Evolutionary conservation across 2,329 filamentous ascomycete species (phyloP).

Genomic region (Venturia oleaginea): DNA sequence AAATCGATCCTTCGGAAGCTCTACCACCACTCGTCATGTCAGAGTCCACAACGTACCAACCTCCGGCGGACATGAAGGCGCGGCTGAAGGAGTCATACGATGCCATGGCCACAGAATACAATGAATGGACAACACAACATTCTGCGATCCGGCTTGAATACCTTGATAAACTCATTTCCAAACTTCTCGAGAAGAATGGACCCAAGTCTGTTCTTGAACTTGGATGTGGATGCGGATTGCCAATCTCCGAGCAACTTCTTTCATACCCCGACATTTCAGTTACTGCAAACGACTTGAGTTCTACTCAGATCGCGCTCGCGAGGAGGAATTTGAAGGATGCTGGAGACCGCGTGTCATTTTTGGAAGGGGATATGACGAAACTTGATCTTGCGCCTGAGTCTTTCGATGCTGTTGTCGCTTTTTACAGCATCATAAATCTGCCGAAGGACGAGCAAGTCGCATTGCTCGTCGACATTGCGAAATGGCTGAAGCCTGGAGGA

Average conservation of each 20-base stretch:
- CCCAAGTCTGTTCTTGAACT: conserved; percentile 3
- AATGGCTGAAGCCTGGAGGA: conserved; percentile 46
- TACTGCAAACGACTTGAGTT: conserved; percentile 36
- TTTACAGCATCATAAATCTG: conserved; percentile 49
- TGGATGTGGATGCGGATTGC: conserved; percentile 21
- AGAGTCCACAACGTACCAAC: not conserved
- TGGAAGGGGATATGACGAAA: conserved; percentile 35
- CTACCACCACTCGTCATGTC: not conserved
- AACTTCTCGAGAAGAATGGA: not conserved
- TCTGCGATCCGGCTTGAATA: not conserved
- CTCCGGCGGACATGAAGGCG: conserved; percentile 7
- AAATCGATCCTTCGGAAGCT: not conserved
- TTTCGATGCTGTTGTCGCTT: conserved; percentile 42
- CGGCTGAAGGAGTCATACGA: conserved; percentile 10
- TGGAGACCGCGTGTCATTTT: conserved; percentile 20
- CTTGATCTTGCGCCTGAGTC: conserved; percentile 26
- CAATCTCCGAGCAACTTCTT: conserved; percentile 22
- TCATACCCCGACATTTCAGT: conserved; percentile 22
- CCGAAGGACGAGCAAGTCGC: conserved; percentile 41
- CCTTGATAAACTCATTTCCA: conserved; percentile 7
- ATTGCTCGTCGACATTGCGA: conserved; percentile 35
- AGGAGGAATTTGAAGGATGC: conserved; percentile 17
- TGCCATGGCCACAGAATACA: conserved; percentile 8
- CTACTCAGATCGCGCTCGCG: conserved; percentile 30
- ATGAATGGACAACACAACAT: conserved; percentile 10